Base-by-base conservation (phyloP, 495 filamentous ascomycete species). In the Lepraria neglecta region DNA sequence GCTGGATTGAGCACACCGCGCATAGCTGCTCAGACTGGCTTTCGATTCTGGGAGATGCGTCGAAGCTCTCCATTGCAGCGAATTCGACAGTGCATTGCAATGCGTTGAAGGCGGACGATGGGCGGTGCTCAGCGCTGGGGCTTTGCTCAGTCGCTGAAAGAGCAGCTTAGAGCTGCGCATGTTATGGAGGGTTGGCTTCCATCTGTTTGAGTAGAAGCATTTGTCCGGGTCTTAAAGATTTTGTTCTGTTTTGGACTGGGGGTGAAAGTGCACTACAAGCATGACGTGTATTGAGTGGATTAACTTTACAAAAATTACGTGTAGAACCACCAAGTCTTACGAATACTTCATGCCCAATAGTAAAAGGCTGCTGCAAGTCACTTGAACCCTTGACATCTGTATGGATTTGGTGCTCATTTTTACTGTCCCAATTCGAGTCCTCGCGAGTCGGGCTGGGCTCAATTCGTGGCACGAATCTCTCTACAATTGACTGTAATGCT, bases 131-230 rank as follows among this genome's bases (percentile, higher is more conserved):
- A 19, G 51, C 42, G 60, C 55, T 58, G 55, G 61, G 21, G 60
- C 27, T 46, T 50, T 53, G 58, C 66, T 60, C n/a, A 65, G 15
- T 60, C 53, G 64, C 58, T 61, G 66, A 45, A 64, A 40, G 35
- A 68, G 61, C 66, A 66, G 66, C 61, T 61, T 61, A 55, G 66
- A 66, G 66, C 66, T 68, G 66, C 66, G 60, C 66, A 68, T 68
- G 11, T 27, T 64, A 56, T 44, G 52, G 27, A 42, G 31, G 19
- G 24, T 17, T 30, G 35, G 28, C 43, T 56, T 52, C 54, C 45
- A 58, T 59, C 40, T 53, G 43, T 38, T 47, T 19, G 42, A 31
- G 7, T 19, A 4, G 4, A 21, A 9, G 11, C 28, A n/a, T 43
- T 56, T 10, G n/a, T 17, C 24, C 31, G 4, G 58, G 14, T 24